A percentile compares a stretch with the other conserved stretches of the same genome.
These are phyloP conservation scores for Colletotrichum lupini DNA, from an alignment of 2,329 filamentous ascomycete genomes.

Conservation along the genomic window DNA sequence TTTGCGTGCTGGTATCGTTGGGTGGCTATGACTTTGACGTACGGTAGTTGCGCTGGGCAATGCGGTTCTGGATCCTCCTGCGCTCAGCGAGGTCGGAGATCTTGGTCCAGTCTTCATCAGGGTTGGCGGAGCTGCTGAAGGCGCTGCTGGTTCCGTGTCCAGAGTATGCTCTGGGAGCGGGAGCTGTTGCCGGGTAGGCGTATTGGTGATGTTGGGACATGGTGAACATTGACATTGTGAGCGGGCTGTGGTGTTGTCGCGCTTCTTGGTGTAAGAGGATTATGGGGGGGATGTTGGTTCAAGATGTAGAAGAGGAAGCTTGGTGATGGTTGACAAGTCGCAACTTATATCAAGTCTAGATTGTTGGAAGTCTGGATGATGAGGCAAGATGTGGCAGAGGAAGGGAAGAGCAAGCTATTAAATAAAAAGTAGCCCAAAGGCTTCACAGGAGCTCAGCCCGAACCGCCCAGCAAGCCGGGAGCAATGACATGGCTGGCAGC, in stretches of 20 bases:
- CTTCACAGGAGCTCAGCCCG: slow-evolving; percentile 19
- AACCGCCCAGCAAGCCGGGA: slow-evolving; percentile 19
- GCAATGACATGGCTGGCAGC: slow-evolving; percentile 21
- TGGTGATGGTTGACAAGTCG: not conserved
- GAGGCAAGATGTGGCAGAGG: slow-evolving; percentile 1
- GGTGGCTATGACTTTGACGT: slow-evolving; percentile 49
- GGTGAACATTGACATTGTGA: slow-evolving; percentile 51
- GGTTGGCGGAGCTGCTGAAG: slow-evolving; percentile 93
- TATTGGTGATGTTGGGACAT: slow-evolving; percentile 57
- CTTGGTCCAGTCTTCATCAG: slow-evolving; percentile 99
- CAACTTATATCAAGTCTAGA: not conserved
- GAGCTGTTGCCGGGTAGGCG: slow-evolving; percentile 50
- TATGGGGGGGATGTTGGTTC: not conserved
- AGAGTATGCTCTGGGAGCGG: slow-evolving; percentile 72
- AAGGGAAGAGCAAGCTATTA: slow-evolving; percentile 31
- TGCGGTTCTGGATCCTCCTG: slow-evolving; percentile 94
- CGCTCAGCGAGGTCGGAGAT: slow-evolving; percentile 97
- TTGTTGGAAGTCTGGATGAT: slow-evolving; percentile 1
- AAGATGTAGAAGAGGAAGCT: slow-evolving; percentile 1
- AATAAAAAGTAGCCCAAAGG: slow-evolving; percentile 30
- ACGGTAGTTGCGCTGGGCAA: slow-evolving; percentile 98
- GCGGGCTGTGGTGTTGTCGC: not conserved
- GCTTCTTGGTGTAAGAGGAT: not conserved
- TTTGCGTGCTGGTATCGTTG: not conserved
- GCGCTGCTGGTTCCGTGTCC: slow-evolving; percentile 88